phyloP scores from a whole-genome alignment of 164 flowering plant genomes.

The Piper longum region DNA sequence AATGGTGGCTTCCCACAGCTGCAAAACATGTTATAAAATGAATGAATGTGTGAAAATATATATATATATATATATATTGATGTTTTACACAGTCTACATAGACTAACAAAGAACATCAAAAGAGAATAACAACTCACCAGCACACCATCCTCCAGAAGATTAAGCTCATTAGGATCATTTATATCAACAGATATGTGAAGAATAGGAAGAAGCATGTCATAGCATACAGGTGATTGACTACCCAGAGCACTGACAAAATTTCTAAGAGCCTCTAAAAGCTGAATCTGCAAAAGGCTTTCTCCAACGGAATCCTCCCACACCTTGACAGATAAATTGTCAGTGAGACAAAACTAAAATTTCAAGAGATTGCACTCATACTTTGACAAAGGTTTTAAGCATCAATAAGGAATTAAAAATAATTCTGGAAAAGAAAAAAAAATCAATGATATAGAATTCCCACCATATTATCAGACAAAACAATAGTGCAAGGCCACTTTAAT shows the following conservation, averaged over 20 bases:
- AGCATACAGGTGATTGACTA: constrained; percentile 63
- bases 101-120: neutral
- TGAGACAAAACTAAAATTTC: neutral
- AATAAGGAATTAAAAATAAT: no score
- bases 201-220: constrained; percentile 60
- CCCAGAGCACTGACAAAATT: constrained; percentile 82
- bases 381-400: no score
- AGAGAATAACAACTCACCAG: constrained; percentile 31
- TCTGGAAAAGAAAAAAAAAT: no score
- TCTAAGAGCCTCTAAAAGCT: constrained; percentile 69
- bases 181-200: constrained; percentile 55
- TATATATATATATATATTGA: no score
- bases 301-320: constrained; percentile 91
- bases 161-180: constrained; percentile 78
- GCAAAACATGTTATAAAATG: constrained; percentile 11
- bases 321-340: constrained; percentile 17
- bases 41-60: neutral
- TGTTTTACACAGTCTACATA: neutral
- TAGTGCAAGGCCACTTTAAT: no score
- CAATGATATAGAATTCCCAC: no score
- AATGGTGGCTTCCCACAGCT: constrained; percentile 93
- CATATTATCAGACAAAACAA: no score
- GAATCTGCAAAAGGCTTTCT: constrained; percentile 89
- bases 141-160: constrained; percentile 84
- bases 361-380: no score